Percentiles rank a stretch among this genome's conserved stretches.
These are phyloP conservation scores for Aspergillus pseudoglaucus DNA, from an alignment of 2,329 filamentous ascomycete genomes.

Conservation along the genomic window DNA sequence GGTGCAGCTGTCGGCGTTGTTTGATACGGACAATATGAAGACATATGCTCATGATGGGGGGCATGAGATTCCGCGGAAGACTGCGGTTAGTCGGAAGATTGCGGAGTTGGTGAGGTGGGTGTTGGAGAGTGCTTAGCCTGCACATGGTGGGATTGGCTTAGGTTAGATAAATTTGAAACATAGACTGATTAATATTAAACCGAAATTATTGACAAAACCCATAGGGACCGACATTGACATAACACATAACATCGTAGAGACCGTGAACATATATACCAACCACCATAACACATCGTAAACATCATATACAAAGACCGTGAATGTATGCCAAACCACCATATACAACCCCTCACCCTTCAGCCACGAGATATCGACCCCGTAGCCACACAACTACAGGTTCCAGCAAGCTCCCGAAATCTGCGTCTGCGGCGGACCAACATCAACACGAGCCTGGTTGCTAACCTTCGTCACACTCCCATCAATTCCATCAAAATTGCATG, in stretches of 20 bases:
- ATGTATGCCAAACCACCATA: too few species aligned
- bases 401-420: constrained; percentile 14
- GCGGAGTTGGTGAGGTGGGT: constrained; percentile 28
- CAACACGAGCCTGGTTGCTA: constrained; percentile 8
- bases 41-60: constrained; percentile 37
- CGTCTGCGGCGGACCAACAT: constrained; percentile 20
- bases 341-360: too few species aligned
- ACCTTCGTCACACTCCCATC: constrained; percentile 14
- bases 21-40: constrained; percentile 21
- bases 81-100: constrained; percentile 24
- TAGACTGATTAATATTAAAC: background rate
- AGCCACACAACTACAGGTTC: too few species aligned
- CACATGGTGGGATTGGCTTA: background rate
- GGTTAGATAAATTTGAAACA: background rate
- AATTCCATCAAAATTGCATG: constrained; percentile 16
- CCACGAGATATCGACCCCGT: too few species aligned
- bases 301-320: too few species aligned
- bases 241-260: too few species aligned
- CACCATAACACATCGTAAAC: too few species aligned
- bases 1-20: constrained; percentile 32
- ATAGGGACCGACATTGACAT: too few species aligned
- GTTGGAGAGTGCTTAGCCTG: constrained; percentile 2
- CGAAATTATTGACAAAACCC: background rate
- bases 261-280: too few species aligned
- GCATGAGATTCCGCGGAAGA: constrained; percentile 37